phyloP scores from a whole-genome alignment of 1,284 basidiomycete genomes.

The Cryptococcus deneoformans region DNA sequence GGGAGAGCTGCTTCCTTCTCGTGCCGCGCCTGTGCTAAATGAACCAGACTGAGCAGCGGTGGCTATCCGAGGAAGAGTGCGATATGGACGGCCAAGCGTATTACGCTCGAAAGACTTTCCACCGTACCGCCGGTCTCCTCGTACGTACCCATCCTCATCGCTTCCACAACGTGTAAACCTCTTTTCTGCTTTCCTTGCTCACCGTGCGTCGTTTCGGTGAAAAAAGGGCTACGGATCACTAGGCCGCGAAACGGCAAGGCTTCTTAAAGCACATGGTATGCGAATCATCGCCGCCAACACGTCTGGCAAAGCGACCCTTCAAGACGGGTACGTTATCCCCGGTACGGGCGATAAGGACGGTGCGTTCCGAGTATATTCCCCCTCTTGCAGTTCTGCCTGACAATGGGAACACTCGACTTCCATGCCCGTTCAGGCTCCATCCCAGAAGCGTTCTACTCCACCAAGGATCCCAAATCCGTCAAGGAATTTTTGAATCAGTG shows the following conservation, averaged over 20 bases:
- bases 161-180: neutral
- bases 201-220: neutral
- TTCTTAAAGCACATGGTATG: constrained; percentile 41
- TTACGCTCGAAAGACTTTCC: constrained; percentile 26
- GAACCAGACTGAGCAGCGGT: constrained; percentile 25
- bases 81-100: constrained; percentile 26
- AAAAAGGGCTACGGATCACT: constrained; percentile 36
- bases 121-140: constrained; percentile 42
- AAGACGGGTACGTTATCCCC: constrained; percentile 42
- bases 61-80: constrained; percentile 28
- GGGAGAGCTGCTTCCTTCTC: neutral
- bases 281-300: constrained; percentile 47
- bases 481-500: constrained; percentile 37
- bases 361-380: constrained; percentile 3
- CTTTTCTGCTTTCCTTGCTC: neutral
- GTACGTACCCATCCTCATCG: constrained; percentile 17
- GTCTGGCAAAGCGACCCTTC: constrained; percentile 28
- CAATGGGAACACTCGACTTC: too few species aligned
- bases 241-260: constrained; percentile 40
- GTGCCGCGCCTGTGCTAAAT: neutral
- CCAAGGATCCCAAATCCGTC: constrained; percentile 32
- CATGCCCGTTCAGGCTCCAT: constrained; percentile 26
- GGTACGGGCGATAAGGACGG: constrained; percentile 43
- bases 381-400: neutral
- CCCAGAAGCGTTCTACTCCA: constrained; percentile 42